Evolutionary conservation across 2,329 filamentous ascomycete species (phyloP), one percentile per base, ranked within the genome.

Genomic region (Hypoxylon sp.): DNA sequence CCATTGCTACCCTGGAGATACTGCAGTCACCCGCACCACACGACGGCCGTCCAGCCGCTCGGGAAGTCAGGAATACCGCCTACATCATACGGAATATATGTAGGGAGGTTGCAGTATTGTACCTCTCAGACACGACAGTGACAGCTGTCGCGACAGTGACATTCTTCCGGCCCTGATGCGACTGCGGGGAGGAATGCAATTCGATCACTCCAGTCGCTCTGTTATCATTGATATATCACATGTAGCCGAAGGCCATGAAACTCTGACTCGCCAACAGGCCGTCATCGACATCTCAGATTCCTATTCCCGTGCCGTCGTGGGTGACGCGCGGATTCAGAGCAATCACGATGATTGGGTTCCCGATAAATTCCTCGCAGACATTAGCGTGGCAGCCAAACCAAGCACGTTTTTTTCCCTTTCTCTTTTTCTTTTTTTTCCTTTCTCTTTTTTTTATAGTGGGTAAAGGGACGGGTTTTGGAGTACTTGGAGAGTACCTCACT

Each of bases 251-350:
- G 10, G 11, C 15, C 15, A 7, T 43, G 57, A 60, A 60, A 57
- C 64, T 57, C 39, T 65, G 59, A 64, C 62, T 66, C 65, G 62
- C 56, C 47, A 62, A 59, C 57, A 50, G 32, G 49, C 63, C 63
- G 65, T 68, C 65, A 68, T 66, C 48, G 22, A 61, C 54, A 64
- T 68, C 62, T 68, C 58, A 68, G 65, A 68, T 66, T 51, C 34
- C 60, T 53, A 64, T 64, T 68, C 56, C 65, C 59, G 63, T 59
- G 53, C 54, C 60, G 65, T 54, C 59, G 57, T 49, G 47, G 59
- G 56, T 64, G 63, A 66, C 65, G 59, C 60, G 57, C 59, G 59
- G 56, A 59, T 61, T 51, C 59, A 53, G 63, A 52, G 56, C 43
- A 34, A 59, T 65, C 56, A 54, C 54, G 54, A 66, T 65, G 59